Evolutionary conservation across 2,329 filamentous ascomycete species (phyloP), one percentile per base, ranked within the genome.

Genomic region (Rutstroemia sp.): DNA sequence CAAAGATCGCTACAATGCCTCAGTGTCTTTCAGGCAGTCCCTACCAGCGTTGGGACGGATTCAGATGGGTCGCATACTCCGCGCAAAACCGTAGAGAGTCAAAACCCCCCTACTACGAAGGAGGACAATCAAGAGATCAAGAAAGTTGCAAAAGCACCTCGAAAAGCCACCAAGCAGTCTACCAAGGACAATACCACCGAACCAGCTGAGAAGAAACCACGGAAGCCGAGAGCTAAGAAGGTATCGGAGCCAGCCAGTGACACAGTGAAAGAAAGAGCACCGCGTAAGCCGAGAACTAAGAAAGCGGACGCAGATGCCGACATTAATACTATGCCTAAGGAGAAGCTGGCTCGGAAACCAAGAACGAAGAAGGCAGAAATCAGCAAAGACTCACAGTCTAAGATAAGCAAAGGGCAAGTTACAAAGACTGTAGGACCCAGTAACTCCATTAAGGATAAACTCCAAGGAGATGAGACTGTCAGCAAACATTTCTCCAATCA

Each of bases 361-460:
- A 57, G 62, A 30, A 42, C 57, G 4, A 67, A 67, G 50, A 67
- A 65, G 39, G 38, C 40, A 14, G 56, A 61, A 7, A 34, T 19
- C 0, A 62, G 63, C 44, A 63, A 58, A 0, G 62, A 63, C 44
- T 62, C 59, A 21, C 71, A 73, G 46, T 65, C 66, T 0, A 70
- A 67, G 39, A 47, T 73, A 3, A 52, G 61, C 3, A 70, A 67
- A 48, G 67, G 61, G 2, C 69, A 65, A 55, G 67, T 73, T 4
- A 71, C 68, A 2, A 73, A 73, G 47, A 48, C 66, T 4, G 9
- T 9, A 34, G 30, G 30, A 10, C 30, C 3, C 30, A 34, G 10
- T 34, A 70, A 66, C 40, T 4, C 30, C 19, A 47, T 52, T 42
- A 60, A 58, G 38, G 10, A 25, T 3, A 38, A 55, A 50, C 45